Evolutionary conservation across 768 basidiomycete species (phyloP), one percentile per base, ranked within the genome.

Genomic region (Leucosporidium creatinivorum): DNA sequence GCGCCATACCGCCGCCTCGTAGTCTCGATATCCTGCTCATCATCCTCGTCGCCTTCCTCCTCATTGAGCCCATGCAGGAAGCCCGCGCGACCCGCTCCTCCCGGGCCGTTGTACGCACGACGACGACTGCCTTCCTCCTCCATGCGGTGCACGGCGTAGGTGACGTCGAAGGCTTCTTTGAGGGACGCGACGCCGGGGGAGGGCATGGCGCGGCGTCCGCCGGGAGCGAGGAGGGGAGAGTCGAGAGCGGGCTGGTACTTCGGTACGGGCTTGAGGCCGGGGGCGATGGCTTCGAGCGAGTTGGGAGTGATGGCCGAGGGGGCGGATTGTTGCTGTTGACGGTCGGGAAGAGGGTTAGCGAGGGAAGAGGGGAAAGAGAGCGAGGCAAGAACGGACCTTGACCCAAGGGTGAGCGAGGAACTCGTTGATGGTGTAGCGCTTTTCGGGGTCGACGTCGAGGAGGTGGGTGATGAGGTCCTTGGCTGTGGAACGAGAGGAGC

Each of bases 71-170:
- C 91, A 13, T 82, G 83, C 26, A 97, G 79, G 81, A 89, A 90
- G 26, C 92, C 93, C 0, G 86, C 88, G 28, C 88, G 90, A 23
- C 87, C 87, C 0, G 86, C 88, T 33, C 88, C 91, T 25, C 87
- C 87, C 5, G 85, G 83, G 17, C 86, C 87, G 63, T 89, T 86
- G 79, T 88, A 89, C 56, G 88, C 91, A 30, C 89, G 84, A 60
- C 91, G 82, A 63, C 90, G 84, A 0, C 89, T 89, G 19, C 93
- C 94, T 79, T 99, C 96, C 78, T 99, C 96, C 77, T 97, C 94
- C 94, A 98, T 98, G 23, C 94, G 87, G 78, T 99, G 96, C 0
- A 99, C 96, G 5, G 96, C 94, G 78, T 97, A 97, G 2, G 96
- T 94, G 76, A 99, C 88, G 78, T 99, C 96, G 79, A 99, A 98